Base-by-base conservation (phyloP, 768 basidiomycete species). In the Cystofilobasidium capitatum region DNA sequence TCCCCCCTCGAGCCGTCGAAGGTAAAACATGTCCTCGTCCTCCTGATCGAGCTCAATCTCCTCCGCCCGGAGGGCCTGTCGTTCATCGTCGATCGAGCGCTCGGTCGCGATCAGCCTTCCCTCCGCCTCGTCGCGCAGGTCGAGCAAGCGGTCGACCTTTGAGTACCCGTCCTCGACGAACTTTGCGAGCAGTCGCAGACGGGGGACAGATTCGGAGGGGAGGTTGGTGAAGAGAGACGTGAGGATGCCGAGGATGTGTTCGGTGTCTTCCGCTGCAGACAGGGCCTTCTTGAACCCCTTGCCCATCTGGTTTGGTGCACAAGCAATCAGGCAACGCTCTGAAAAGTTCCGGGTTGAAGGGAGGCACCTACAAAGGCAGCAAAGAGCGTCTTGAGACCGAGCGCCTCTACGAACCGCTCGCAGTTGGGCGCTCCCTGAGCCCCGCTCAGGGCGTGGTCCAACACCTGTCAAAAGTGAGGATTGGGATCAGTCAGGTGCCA, bases 101-200 rank as follows among this genome's bases (percentile, higher is more conserved):
- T 96, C 85, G 2, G 84, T 81, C 8, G 73, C 77, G 62, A 78
- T 82, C 55, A 97, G 78, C 16, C 88, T 81, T 12, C 77, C 78
- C 44, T 81, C 80, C 2, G 89, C 85, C 44, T 79, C 81, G 68
- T 92, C 90, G 58, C 93, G 80, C 71, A 91, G 83, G 73, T 98
- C 94, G 31, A 96, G 78, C 36, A 99, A 79, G 72, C 93, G 89
- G 76, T 98, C 96, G 10, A 89, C 85, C 76, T 99, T 98, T 75
- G 93, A 91, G 73, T 96, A 99, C 62, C 87, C 84, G 33, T 79
- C 82, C 76, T 98, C 94, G 17, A 96, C 91, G 72, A 98, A 99
- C 77, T 99, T 99, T 8, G 90, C 81, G 20, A 99, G 79, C 22
- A 98, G 79, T 16, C 96, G 85, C 62, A 88, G 84, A 22, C 90